Percentiles rank a stretch among this genome's conserved stretches.
Conservation (phyloP, 176 grass and related monocot species). For the Alloteropsis semialata region DNA sequence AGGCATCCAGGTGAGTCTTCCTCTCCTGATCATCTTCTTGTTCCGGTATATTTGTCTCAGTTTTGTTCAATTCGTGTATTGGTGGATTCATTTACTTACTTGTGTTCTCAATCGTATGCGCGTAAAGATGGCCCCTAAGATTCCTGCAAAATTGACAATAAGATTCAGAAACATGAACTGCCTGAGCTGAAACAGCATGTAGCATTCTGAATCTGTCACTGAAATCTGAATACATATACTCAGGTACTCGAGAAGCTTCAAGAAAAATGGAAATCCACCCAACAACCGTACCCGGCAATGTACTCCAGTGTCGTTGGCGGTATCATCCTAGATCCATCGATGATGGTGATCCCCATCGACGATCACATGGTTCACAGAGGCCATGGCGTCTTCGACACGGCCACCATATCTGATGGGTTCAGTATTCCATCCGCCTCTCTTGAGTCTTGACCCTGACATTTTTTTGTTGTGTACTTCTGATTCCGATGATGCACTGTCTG, state of each 20-base stretch:
- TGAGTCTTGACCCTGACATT: neutral
- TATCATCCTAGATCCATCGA: constrained; percentile 53
- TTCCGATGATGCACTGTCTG: neutral
- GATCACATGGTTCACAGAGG: constrained; percentile 83
- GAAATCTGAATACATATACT: neutral
- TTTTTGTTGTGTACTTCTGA: neutral
- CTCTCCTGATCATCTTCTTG: neutral
- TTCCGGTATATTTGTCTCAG: neutral
- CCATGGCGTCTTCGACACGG: constrained; percentile 76
- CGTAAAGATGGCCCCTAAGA: neutral
- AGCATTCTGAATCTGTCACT: neutral
- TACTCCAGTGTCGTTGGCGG: constrained; percentile 64
- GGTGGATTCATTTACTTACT: neutral
- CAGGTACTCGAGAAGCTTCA: constrained; percentile 57
- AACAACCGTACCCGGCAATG: constrained; percentile 54
- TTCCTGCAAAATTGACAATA: neutral
- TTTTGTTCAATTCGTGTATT: neutral
- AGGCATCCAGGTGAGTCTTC: constrained; percentile 4
- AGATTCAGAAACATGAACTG: neutral
- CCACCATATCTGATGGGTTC: constrained; percentile 51
- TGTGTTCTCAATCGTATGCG: neutral
- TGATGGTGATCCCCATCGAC: constrained; percentile 67
- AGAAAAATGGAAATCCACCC: constrained; percentile 30
- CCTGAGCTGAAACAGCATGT: neutral
- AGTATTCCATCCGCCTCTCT: neutral